Percentiles rank a stretch among this genome's conserved stretches.
Evolutionary conservation across 2,329 filamentous ascomycete genomes (phyloP).

Genomic region (Aspergillus persii): DNA sequence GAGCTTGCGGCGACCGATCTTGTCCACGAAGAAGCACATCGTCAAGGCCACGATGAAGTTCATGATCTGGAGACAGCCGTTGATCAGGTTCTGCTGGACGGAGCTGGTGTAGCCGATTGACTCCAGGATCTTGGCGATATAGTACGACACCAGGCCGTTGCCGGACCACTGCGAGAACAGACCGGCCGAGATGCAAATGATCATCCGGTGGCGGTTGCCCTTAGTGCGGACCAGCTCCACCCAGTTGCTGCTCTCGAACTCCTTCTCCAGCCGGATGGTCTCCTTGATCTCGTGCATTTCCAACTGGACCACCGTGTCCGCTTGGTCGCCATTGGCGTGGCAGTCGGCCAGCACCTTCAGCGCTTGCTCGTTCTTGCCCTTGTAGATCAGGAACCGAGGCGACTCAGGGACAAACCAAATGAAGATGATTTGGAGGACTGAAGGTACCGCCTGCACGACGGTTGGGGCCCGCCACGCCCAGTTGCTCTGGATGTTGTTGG

Average conservation of each 20-base stretch:
- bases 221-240: slow-evolving; percentile 39
- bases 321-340: slow-evolving; percentile 41
- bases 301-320: slow-evolving; percentile 30
- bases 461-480: slow-evolving; percentile 50
- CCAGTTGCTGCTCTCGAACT: slow-evolving; percentile 48
- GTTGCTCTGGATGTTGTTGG: slow-evolving; percentile 33
- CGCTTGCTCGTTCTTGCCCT: slow-evolving; percentile 28
- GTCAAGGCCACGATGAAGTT: slow-evolving; percentile 37
- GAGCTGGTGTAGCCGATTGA: slow-evolving; percentile 38
- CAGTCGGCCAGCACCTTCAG: slow-evolving; percentile 33
- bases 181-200: slow-evolving; percentile 55
- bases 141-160: slow-evolving; percentile 46
- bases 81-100: slow-evolving; percentile 42
- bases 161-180: slow-evolving; percentile 60
- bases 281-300: slow-evolving; percentile 42
- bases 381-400: slow-evolving; percentile 50
- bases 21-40: slow-evolving; percentile 43
- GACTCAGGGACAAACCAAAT: slow-evolving; percentile 67
- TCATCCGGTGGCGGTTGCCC: slow-evolving; percentile 55
- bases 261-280: slow-evolving; percentile 45
- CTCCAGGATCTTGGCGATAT: slow-evolving; percentile 37
- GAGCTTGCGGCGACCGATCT: slow-evolving; percentile 43
- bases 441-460: slow-evolving; percentile 60
- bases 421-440: slow-evolving; percentile 52
- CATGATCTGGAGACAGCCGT: slow-evolving; percentile 41